Conservation (phyloP, 768 basidiomycete species). For the Naematelia aurantialba region DNA sequence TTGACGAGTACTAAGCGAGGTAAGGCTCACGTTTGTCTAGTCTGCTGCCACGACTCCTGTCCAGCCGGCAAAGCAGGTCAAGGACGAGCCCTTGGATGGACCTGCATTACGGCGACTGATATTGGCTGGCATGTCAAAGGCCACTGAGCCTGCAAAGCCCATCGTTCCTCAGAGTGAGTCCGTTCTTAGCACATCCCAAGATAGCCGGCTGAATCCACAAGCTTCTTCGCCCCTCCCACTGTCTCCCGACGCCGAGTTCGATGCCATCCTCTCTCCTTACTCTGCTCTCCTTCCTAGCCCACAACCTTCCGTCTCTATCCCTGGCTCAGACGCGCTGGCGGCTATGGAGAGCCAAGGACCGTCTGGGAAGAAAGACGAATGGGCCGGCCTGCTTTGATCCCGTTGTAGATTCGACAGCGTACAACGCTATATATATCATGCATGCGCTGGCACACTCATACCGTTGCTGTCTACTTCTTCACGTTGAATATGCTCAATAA, state of each 20-base stretch:
- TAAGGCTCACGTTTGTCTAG: background rate
- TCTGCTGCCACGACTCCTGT: constrained; percentile 2
- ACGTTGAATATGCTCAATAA: constrained; percentile 84
- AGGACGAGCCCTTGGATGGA: constrained; percentile 39
- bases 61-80: constrained; percentile 18
- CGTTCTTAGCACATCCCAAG: background rate
- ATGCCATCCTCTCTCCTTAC: constrained; percentile 45
- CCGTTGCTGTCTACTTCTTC: constrained; percentile 20
- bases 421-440: constrained; percentile 7
- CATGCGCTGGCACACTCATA: background rate
- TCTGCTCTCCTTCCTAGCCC: constrained; percentile 36
- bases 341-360: constrained; percentile 22
- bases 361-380: constrained; percentile 38
- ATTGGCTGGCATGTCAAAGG: constrained; percentile 39
- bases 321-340: constrained; percentile 20
- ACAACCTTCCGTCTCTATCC: constrained; percentile 32
- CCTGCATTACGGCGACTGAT: constrained; percentile 41
- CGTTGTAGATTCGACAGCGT: background rate
- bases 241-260: constrained; percentile 41
- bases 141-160: constrained; percentile 33
- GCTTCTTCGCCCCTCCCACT: constrained; percentile 26
- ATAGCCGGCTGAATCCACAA: constrained; percentile 4
- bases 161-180: constrained; percentile 31
- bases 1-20: background rate
- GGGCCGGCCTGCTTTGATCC: constrained; percentile 40